Percentiles rank a stretch among this genome's conserved stretches.
Evolutionary conservation across 768 basidiomycete genomes (phyloP).

Genomic region (Hortiboletus campestris): DNA sequence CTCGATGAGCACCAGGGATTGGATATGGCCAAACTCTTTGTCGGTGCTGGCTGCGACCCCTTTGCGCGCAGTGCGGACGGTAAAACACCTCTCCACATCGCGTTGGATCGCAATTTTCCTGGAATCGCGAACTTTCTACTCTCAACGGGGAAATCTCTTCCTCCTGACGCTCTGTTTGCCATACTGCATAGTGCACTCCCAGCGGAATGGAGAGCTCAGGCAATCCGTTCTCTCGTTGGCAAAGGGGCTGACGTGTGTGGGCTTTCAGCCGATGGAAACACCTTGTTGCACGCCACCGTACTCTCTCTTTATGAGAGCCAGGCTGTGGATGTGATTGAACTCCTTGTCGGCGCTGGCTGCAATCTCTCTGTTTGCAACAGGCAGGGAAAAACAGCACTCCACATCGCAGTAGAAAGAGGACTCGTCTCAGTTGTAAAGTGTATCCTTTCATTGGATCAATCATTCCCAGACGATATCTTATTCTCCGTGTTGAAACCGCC

Average conservation of each 20-base stretch:
- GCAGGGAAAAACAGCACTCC: too few relatives aligned
- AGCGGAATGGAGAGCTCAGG: neutral
- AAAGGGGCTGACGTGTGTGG: neutral
- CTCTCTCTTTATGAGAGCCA: neutral
- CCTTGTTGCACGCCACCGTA: neutral
- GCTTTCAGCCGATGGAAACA: neutral
- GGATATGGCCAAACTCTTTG: neutral
- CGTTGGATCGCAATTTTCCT: neutral
- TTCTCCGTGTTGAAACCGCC: too few relatives aligned
- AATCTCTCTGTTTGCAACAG: neutral
- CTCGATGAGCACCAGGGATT: neutral
- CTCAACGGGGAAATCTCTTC: neutral
- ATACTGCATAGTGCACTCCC: neutral
- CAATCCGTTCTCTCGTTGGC: neutral
- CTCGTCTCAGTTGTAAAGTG: too few relatives aligned
- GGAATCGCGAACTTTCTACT: neutral
- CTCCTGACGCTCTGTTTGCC: neutral
- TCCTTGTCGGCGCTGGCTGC: neutral
- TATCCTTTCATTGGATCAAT: too few relatives aligned
- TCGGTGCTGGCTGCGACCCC: slow-evolving; percentile 7
- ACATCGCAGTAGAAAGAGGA: too few relatives aligned
- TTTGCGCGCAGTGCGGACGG: neutral
- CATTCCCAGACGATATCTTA: too few relatives aligned
- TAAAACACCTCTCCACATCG: slow-evolving; percentile 5
- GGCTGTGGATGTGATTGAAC: neutral